A percentile compares a stretch with the other conserved stretches of the same genome.
These are phyloP conservation scores for Salix viminalis DNA, from an alignment of 345 rosid species.

Conservation along the genomic window DNA sequence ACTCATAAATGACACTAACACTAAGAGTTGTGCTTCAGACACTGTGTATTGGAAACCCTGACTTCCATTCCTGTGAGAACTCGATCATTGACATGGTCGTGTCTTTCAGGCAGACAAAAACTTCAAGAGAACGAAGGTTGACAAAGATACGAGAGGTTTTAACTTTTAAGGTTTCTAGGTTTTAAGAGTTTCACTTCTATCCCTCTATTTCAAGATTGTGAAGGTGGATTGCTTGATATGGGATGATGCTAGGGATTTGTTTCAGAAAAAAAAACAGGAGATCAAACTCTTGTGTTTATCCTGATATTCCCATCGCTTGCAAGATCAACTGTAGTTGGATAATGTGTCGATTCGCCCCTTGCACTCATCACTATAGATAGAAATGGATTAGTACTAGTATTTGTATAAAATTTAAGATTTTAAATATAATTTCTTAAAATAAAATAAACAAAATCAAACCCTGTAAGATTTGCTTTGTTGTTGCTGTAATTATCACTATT, in stretches of 20 bases:
- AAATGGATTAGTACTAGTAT: not conserved
- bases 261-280: conserved; percentile 28
- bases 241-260: conserved; percentile 36
- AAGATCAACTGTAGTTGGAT: conserved; percentile 21
- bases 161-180: too few species aligned
- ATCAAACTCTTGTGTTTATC: conserved; percentile 25
- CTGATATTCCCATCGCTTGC: conserved; percentile 34
- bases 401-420: too few species aligned
- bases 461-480: too few species aligned
- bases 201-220: not conserved
- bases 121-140: too few species aligned
- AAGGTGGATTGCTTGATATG: conserved; percentile 26
- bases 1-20: too few species aligned
- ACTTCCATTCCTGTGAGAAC: conserved; percentile 35
- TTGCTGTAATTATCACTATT: too few species aligned
- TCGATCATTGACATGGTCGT: conserved; percentile 2
- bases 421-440: too few species aligned
- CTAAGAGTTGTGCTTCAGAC: conserved; percentile 29
- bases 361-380: conserved; percentile 35
- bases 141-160: too few species aligned
- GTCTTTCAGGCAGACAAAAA: too few species aligned
- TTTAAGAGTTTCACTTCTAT: too few species aligned
- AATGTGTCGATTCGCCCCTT: conserved; percentile 30
- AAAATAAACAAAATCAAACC: too few species aligned
- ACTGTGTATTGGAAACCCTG: conserved; percentile 30